Evolutionary conservation across 2,329 filamentous ascomycete genomes (phyloP).

Genomic region (Phoma sp.): DNA sequence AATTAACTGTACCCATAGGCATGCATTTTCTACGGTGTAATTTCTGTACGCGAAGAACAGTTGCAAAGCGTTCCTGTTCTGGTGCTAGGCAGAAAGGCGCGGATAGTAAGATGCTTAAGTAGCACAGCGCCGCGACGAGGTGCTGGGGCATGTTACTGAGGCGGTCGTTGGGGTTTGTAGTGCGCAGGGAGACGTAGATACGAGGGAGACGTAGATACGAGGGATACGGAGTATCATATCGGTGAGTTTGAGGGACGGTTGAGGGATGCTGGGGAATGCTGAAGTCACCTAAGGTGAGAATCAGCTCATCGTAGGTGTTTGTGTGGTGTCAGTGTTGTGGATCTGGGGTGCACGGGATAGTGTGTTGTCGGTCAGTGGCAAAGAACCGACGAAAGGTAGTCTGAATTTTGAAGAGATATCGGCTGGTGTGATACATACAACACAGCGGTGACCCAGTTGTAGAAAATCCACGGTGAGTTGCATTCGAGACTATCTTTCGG

Average conservation of each 20-base stretch:
- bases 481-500: not conserved
- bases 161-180: conserved; percentile 43
- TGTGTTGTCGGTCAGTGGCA: no score
- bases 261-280: conserved; percentile 25
- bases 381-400: no score
- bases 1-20: conserved; percentile 32
- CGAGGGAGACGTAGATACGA: conserved; percentile 46
- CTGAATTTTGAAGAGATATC: no score
- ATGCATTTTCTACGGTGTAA: conserved; percentile 38
- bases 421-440: no score
- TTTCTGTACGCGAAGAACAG: conserved; percentile 36
- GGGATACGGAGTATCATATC: conserved; percentile 38
- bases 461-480: no score
- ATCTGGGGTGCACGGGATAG: not conserved
- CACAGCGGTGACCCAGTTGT: no score
- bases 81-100: conserved; percentile 34
- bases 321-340: not conserved
- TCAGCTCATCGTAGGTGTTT: conserved; percentile 44
- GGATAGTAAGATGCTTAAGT: conserved; percentile 29
- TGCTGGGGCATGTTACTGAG: conserved; percentile 47
- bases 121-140: conserved; percentile 31
- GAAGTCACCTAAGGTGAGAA: conserved; percentile 41
- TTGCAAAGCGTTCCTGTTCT: conserved; percentile 27
- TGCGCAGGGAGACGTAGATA: conserved; percentile 45
- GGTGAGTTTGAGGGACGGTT: conserved; percentile 25